phyloP scores from a whole-genome alignment of 1,284 basidiomycete species.

The Psilocybe mexicana region DNA sequence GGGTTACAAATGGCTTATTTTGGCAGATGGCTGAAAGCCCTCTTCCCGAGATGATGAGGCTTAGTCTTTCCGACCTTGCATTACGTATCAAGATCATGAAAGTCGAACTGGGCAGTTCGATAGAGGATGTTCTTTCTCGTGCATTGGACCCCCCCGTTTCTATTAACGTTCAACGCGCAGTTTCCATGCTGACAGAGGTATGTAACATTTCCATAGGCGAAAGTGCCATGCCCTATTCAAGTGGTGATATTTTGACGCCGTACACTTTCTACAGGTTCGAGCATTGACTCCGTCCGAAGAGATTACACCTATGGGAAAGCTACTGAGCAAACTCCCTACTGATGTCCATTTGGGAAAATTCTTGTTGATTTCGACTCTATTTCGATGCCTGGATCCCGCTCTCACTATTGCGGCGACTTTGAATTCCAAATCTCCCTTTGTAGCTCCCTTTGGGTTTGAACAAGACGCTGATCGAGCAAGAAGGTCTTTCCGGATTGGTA shows the following conservation, averaged over 20 bases:
- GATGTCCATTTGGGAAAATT: slow-evolving; percentile 98
- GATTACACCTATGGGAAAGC: slow-evolving; percentile 92
- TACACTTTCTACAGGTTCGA: slow-evolving; percentile 52
- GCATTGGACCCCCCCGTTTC: slow-evolving; percentile 90
- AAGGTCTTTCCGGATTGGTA: slow-evolving; percentile 75
- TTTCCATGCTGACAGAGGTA: slow-evolving; percentile 91
- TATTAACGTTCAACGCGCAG: slow-evolving; percentile 90
- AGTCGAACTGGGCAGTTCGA: slow-evolving; percentile 81
- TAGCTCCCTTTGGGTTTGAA: slow-evolving; percentile 88
- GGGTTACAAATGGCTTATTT: slow-evolving; percentile 32
- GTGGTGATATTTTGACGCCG: background rate
- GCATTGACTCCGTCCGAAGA: slow-evolving; percentile 87
- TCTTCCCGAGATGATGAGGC: slow-evolving; percentile 92
- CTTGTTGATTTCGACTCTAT: slow-evolving; percentile 82
- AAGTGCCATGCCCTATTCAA: background rate
- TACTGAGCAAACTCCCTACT: slow-evolving; percentile 91
- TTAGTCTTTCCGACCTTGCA: slow-evolving; percentile 93
- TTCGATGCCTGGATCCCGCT: slow-evolving; percentile 93
- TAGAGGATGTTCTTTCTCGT: slow-evolving; percentile 87
- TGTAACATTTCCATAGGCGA: slow-evolving; percentile 16
- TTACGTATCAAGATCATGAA: slow-evolving; percentile 98
- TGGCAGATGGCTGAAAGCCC: slow-evolving; percentile 87
- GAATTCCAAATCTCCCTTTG: slow-evolving; percentile 92
- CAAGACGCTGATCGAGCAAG: slow-evolving; percentile 88
- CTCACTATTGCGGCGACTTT: slow-evolving; percentile 93